Conservation (phyloP, 306 rosid genomes). For the Psophocarpus tetragonolobus region DNA sequence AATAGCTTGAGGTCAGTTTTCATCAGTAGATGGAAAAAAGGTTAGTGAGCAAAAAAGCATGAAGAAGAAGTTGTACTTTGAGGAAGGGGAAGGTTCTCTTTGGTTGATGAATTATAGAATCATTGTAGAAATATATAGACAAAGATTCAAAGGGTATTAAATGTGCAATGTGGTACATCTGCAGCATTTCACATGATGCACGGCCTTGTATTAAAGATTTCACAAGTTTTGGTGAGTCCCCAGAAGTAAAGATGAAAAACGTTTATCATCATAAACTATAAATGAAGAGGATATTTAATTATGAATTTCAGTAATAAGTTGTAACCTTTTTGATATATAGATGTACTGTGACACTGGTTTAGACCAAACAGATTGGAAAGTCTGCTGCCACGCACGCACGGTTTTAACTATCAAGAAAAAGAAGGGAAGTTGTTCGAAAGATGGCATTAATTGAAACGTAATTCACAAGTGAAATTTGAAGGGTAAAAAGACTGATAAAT, state of each 20-base stretch:
- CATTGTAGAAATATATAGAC: conserved; percentile 2
- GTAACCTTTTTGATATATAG: neutral
- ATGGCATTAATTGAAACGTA: conserved; percentile 31
- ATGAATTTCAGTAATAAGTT: conserved; percentile 24
- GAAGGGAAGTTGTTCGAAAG: conserved; percentile 16
- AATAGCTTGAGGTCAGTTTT: conserved; percentile 9
- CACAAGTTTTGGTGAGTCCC: conserved; percentile 63
- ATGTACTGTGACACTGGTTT: conserved; percentile 12
- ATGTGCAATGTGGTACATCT: conserved; percentile 55
- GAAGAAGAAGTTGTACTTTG: neutral
- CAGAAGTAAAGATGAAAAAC: neutral
- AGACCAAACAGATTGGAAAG: conserved; percentile 33
- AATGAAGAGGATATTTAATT: conserved; percentile 25
- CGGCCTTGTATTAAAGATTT: conserved; percentile 55
- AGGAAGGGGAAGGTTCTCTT: neutral
- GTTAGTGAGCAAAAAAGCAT: neutral
- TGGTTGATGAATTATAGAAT: neutral
- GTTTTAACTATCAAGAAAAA: conserved; percentile 19
- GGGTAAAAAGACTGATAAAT: neutral
- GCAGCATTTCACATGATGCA: conserved; percentile 86
- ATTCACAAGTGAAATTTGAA: conserved; percentile 29
- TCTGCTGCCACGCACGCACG: conserved; percentile 3
- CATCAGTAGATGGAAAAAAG: conserved; percentile 25
- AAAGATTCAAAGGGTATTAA: conserved; percentile 43
- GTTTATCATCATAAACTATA: conserved; percentile 24